phyloP scores from a whole-genome alignment of 176 grass and related monocot species.

The Alopecurus myosuroides region DNA sequence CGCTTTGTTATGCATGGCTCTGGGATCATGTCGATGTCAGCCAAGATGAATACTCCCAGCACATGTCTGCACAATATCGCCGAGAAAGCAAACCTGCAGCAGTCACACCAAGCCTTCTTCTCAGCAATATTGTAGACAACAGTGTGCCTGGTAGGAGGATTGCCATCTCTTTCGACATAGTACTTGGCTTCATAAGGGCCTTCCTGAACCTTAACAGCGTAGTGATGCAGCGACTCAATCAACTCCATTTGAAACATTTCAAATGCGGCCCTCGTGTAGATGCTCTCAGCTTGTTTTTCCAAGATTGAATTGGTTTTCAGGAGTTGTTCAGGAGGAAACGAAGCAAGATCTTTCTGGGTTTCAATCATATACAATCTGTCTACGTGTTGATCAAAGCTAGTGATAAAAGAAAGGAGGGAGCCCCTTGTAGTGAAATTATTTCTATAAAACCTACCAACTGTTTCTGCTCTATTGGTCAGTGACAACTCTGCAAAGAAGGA shows the following conservation, averaged over 20 bases:
- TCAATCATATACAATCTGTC: conserved; percentile 51
- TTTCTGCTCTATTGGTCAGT: conserved; percentile 46
- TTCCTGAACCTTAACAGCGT: conserved; percentile 74
- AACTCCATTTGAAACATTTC: conserved; percentile 76
- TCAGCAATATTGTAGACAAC: conserved; percentile 59
- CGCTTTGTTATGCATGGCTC: conserved; percentile 67
- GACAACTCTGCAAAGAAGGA: conserved; percentile 88
- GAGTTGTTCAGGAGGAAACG: conserved; percentile 41
- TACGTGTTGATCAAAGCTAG: conserved; percentile 68
- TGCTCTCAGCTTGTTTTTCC: conserved; percentile 79
- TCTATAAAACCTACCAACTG: conserved; percentile 55
- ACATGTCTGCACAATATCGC: conserved; percentile 89
- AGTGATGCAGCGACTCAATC: conserved; percentile 64
- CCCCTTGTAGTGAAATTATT: conserved; percentile 44
- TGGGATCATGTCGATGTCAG: conserved; percentile 32
- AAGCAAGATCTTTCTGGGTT: conserved; percentile 52
- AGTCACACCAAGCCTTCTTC: conserved; percentile 85
- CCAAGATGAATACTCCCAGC: conserved; percentile 57
- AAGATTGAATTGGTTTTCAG: conserved; percentile 62
- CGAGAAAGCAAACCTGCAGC: conserved; percentile 62
- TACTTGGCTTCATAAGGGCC: conserved; percentile 61
- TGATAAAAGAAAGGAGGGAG: conserved; percentile 53
- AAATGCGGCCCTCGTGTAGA: conserved; percentile 70
- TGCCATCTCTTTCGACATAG: conserved; percentile 49
- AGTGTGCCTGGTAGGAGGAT: conserved; percentile 48